Base-by-base conservation (phyloP, 1,284 basidiomycete species). In the Marasmius sp. region DNA sequence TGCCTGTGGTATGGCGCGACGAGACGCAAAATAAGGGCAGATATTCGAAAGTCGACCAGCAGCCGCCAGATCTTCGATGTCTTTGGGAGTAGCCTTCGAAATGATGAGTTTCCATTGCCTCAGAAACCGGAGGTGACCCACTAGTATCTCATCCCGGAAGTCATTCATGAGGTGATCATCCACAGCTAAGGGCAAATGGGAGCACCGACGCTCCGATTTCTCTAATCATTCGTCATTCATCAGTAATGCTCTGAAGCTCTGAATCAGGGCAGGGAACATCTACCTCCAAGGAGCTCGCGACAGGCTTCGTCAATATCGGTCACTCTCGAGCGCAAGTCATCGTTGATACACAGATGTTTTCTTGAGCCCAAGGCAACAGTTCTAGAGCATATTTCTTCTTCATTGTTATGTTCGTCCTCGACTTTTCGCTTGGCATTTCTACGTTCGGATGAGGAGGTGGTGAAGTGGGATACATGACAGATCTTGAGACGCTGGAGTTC, bases 1-100 rank as follows among this genome's bases (percentile, higher is more conserved):
- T 36, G 97, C 94, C 72, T 95, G 91, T 56, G 90, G 87, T 57
- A 98, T 93, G 9, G 94, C 94, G 58, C 85, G 81, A 52, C 97
- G 81, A 5, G 94, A 92, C 3, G 92, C 94, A 75, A 97, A 99
- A 76, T 99, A 99, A 0, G 96, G 95, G 72, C 97, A 99, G 1
- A 87, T 89, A 54, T 89, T 81, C 5, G 84, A 77, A 49, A 77
- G 80, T 71, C 75, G 79, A 8, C 97, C 96, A 4, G 89, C 78
- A 10, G 75, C 74, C 0, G 94, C 93, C 6, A 98, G 83, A 67
- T 98, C 96, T 72, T 98, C 97, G 7, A 99, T 98, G 67, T 98
- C 96, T 71, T 92, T 94, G 0, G 96, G 93, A 1, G 85, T 82
- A 0, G 93, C 91, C 94, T 95, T 60, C 8, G 38, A 11, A 56